These are phyloP conservation scores for Arthrobotrys megalospora DNA, from an alignment of 2,329 filamentous ascomycete species.

Conservation along the genomic window DNA sequence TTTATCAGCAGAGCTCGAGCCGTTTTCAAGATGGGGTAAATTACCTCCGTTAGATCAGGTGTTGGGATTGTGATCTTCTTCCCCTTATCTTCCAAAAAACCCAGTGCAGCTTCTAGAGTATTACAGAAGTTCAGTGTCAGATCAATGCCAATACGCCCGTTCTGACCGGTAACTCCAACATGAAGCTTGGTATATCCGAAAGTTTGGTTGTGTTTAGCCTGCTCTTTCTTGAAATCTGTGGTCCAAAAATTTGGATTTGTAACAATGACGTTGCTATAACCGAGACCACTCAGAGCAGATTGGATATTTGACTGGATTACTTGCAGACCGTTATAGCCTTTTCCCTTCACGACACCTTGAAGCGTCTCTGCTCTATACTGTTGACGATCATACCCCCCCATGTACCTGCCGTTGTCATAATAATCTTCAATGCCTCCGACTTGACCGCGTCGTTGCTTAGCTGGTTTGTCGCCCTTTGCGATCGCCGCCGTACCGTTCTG, in stretches of 20 bases:
- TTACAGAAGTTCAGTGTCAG: slow-evolving; percentile 2
- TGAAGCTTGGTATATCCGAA: background rate
- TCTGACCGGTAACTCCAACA: background rate
- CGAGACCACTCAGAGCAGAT: background rate
- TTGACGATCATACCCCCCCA: background rate
- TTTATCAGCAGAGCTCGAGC: background rate
- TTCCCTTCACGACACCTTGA: background rate
- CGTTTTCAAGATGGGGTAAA: background rate
- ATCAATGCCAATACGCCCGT: background rate
- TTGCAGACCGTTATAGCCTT: slow-evolving; percentile 1
- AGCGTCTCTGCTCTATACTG: background rate
- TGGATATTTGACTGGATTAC: background rate
- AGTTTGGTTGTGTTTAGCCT: background rate
- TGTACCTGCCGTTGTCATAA: slow-evolving; percentile 21
- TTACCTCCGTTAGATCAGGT: background rate
- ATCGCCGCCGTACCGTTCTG: background rate
- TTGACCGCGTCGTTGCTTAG: slow-evolving; percentile 15
- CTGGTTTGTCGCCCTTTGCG: background rate
- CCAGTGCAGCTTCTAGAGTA: background rate
- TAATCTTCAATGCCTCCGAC: slow-evolving; percentile 19
- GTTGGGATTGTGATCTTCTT: slow-evolving; percentile 2
- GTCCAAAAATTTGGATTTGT: slow-evolving; percentile 10
- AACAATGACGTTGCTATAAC: slow-evolving; percentile 4
- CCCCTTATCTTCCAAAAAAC: background rate
- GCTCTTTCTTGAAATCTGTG: background rate